Base-by-base conservation (phyloP, 108 stramenopile species). In the Aureococcus anophagefferens region DNA sequence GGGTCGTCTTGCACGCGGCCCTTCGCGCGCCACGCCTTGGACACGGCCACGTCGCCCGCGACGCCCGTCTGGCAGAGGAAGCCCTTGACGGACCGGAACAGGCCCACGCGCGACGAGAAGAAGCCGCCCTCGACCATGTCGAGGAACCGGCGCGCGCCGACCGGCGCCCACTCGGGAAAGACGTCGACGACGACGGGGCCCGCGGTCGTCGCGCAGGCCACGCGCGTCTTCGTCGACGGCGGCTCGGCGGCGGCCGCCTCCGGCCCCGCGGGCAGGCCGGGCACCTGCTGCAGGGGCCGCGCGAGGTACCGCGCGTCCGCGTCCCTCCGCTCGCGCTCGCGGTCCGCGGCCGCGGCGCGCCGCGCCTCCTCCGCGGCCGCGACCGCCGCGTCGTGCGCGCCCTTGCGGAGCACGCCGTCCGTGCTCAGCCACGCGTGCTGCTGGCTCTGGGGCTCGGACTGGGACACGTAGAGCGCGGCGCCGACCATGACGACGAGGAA, bases 11-110 rank as follows among this genome's bases (percentile, higher is more conserved):
- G 14, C n/a, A 77, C 15, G 5, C 18, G 33, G 17, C 28, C 25
- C 28, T 18, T 17, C 29, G 21, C 16, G 71, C 76, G 72, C 18
- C 30, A 33, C 33, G 13, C 13, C 5, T 72, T 66, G 51, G 17
- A 4, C 5, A 40, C 40, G 17, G 31, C 51, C 64, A 80, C 64
- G 64, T 86, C 78, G 0, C 86, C 83, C 51, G 86, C 76, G 30
- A 94, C 76, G 31, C 93, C 93, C 77, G 92, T 92, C 68, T 94
- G 93, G 71, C 90, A 90, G 7, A 93, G 46, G 66, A 93, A 93
- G 33, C 79, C 76, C 13, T 82, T 66, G 32, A 92, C 70, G 72
- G 90, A 89, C 65, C 93, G 84, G 86, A 92, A 91, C 32, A 94
- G 45, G 7, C 91, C 87, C 30, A 92, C 89, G 46, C 79, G 76